Conservation (phyloP, 352 stramenopile genomes). For the Phytophthora foliorum region DNA sequence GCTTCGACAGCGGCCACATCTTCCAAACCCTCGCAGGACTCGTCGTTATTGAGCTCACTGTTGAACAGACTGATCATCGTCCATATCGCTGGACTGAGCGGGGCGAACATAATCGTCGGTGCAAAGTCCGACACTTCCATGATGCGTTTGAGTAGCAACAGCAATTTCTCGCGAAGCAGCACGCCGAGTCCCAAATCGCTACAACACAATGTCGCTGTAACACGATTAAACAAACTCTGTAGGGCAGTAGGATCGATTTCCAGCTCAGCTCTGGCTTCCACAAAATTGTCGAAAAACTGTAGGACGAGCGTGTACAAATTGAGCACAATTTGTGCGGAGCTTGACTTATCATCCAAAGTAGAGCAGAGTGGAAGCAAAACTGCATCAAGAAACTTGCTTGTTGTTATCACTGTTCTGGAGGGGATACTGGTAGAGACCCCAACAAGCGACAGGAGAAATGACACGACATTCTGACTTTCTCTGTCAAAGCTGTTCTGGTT, state of each 20-base stretch:
- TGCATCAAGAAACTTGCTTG: conserved; percentile 17
- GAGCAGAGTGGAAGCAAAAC: conserved; percentile 28
- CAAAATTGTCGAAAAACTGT: conserved; percentile 26
- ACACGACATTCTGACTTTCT: conserved; percentile 36
- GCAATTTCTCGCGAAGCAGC: conserved; percentile 37
- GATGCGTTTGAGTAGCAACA: conserved; percentile 42
- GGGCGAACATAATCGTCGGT: conserved; percentile 11
- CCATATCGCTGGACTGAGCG: conserved; percentile 22
- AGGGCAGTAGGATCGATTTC: conserved; percentile 7
- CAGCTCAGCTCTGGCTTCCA: neutral
- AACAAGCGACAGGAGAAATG: conserved; percentile 39
- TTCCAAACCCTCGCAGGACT: conserved; percentile 16
- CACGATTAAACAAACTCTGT: conserved; percentile 18
- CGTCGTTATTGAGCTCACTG: conserved; percentile 11
- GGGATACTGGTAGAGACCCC: neutral
- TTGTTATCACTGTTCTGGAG: conserved; percentile 15
- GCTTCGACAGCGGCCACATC: conserved; percentile 25
- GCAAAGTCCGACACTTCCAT: conserved; percentile 28
- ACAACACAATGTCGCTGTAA: conserved; percentile 7
- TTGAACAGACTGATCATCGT: conserved; percentile 33
- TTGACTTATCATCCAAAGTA: neutral
- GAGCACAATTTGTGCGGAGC: neutral
- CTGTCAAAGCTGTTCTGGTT: conserved; percentile 32
- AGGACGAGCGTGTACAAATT: conserved; percentile 29
- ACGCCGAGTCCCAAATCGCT: neutral